Evolutionary conservation across 1,284 basidiomycete species (phyloP).

Genomic region (Stygiomarasmius scandens): DNA sequence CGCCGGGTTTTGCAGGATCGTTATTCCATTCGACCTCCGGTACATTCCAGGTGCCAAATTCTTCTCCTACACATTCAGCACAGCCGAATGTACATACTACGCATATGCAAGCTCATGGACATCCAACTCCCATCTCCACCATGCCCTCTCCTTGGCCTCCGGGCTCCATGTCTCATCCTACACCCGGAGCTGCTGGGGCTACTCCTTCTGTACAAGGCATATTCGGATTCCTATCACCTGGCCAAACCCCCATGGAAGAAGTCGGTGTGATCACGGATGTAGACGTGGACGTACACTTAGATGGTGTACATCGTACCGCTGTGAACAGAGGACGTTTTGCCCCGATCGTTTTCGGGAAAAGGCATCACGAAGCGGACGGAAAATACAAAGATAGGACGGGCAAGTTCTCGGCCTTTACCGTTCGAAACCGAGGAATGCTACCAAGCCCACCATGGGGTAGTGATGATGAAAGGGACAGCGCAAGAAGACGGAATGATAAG

Average conservation of each 20-base stretch:
- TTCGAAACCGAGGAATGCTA: constrained; percentile 62
- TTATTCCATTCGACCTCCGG: not conserved
- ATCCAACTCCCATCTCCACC: not conserved
- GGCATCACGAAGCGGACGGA: constrained; percentile 61
- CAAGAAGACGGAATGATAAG: not conserved
- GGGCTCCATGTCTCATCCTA: not conserved
- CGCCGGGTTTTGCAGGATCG: not conserved
- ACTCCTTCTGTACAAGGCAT: not conserved
- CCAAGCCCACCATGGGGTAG: constrained; percentile 54
- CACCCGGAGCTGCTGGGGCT: constrained; percentile 3
- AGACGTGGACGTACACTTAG: not conserved
- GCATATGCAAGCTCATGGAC: not conserved
- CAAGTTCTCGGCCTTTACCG: constrained; percentile 11
- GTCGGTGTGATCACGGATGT: not conserved
- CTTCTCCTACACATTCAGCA: not conserved
- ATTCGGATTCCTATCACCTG: not conserved
- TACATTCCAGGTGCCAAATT: not conserved
- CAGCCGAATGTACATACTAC: not conserved
- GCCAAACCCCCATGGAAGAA: not conserved
- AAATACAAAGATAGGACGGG: constrained; percentile 57
- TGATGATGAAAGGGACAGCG: constrained; percentile 28
- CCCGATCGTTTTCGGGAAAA: constrained; percentile 68
- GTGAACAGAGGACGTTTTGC: constrained; percentile 38
- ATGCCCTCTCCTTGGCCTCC: not conserved
- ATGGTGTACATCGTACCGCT: not conserved